Conservation (phyloP, 257 asterid genomes). For the Coffea eugenioides region DNA sequence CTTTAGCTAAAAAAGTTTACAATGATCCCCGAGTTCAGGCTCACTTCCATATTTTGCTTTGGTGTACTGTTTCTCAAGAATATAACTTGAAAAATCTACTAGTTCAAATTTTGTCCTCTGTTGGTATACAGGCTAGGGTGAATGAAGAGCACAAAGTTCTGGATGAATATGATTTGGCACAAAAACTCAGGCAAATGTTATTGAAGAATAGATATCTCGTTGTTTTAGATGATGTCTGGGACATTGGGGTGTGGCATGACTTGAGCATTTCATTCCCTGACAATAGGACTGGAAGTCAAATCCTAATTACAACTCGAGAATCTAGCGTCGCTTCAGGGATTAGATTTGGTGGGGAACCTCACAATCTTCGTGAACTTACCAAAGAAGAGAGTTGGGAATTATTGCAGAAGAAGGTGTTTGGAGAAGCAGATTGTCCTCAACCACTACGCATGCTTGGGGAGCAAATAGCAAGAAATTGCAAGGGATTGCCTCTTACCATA, state of each 20-base stretch:
- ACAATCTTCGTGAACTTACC: background rate
- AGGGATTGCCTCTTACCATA: no score
- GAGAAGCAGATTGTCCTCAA: no score
- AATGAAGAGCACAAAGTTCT: no score
- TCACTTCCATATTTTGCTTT: background rate
- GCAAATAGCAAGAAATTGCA: no score
- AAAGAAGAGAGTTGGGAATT: no score
- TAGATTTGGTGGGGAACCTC: no score
- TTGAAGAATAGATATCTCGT: no score
- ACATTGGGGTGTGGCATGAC: background rate
- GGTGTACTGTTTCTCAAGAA: conserved; percentile 7
- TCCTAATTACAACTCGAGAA: background rate
- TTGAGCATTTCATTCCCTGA: background rate
- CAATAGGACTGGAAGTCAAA: conserved; percentile 7
- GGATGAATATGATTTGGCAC: background rate
- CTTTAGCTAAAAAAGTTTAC: background rate
- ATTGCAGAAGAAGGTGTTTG: no score
- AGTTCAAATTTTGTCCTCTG: background rate
- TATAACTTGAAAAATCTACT: background rate
- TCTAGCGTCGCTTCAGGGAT: background rate
- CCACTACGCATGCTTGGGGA: no score
- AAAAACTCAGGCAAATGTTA: background rate
- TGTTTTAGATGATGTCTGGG: no score
- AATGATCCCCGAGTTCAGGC: no score
- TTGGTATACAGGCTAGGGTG: no score